Percentiles rank a stretch among this genome's conserved stretches.
Conservation (phyloP, 2,329 filamentous ascomycete genomes). For the Nakataea oryzae region DNA sequence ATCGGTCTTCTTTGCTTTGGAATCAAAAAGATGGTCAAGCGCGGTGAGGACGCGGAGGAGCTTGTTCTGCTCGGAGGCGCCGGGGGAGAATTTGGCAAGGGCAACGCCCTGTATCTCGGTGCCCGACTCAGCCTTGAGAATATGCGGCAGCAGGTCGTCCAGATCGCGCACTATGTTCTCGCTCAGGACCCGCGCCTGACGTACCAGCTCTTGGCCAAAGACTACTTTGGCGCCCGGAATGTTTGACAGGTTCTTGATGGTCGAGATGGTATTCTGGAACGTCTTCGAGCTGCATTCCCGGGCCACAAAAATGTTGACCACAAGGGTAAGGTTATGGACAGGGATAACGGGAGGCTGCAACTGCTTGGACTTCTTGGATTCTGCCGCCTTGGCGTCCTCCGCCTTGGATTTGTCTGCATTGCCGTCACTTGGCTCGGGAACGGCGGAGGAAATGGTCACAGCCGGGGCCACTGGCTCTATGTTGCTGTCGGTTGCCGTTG, state of each 20-base stretch:
- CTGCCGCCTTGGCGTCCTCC: slow-evolving; percentile 27
- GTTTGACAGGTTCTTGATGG: slow-evolving; percentile 95
- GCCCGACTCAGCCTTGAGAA: slow-evolving; percentile 74
- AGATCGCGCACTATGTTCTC: slow-evolving; percentile 78
- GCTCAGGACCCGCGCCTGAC: slow-evolving; percentile 75
- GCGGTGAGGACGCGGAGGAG: slow-evolving; percentile 85
- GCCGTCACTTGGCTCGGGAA: slow-evolving; percentile 2
- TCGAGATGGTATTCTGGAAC: slow-evolving; percentile 92
- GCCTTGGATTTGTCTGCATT: slow-evolving; percentile 24
- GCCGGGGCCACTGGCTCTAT: slow-evolving; percentile 14
- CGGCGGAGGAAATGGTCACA: slow-evolving; percentile 1
- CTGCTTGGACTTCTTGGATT: slow-evolving; percentile 42
- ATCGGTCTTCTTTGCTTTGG: slow-evolving; percentile 53
- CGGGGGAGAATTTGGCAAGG: slow-evolving; percentile 88
- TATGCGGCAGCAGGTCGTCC: slow-evolving; percentile 74
- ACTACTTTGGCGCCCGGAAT: slow-evolving; percentile 82
- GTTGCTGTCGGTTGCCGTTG: slow-evolving; percentile 3
- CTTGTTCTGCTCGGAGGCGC: slow-evolving; percentile 94
- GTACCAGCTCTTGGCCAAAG: slow-evolving; percentile 87
- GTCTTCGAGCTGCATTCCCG: slow-evolving; percentile 96
- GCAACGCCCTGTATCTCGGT: slow-evolving; percentile 94
- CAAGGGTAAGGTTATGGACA: slow-evolving; percentile 77
- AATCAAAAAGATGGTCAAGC: slow-evolving; percentile 89
- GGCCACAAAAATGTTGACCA: slow-evolving; percentile 94
- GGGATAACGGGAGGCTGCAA: slow-evolving; percentile 78